Conservation (phyloP, 768 basidiomycete genomes). For the Hygrophorus pudorinus region DNA sequence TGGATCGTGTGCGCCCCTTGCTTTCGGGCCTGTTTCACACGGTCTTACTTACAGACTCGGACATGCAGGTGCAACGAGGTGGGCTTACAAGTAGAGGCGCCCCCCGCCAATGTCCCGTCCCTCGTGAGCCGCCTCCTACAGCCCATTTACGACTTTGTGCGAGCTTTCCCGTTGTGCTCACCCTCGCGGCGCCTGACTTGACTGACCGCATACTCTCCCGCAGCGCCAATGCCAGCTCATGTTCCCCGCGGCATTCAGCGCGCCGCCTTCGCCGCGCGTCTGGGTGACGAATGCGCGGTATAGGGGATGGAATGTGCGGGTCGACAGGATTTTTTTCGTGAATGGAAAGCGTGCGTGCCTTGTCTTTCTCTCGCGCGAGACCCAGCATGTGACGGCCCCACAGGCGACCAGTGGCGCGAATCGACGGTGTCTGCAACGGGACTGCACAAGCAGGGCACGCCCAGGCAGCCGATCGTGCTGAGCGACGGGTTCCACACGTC, state of each 20-base stretch:
- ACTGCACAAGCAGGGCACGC: too few species aligned
- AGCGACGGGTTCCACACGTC: too few species aligned
- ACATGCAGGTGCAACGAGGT: conserved; percentile 57
- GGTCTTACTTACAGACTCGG: neutral
- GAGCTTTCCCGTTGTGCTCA: neutral
- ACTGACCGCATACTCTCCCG: neutral
- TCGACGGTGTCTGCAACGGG: too few species aligned
- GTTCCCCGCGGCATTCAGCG: conserved; percentile 48
- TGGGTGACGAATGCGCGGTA: too few species aligned
- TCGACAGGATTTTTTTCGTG: conserved; percentile 46
- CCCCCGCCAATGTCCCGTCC: conserved; percentile 27
- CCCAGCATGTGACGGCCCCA: too few species aligned
- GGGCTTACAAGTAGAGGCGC: conserved; percentile 45
- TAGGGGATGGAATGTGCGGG: conserved; percentile 51
- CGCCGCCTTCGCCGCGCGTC: too few species aligned
- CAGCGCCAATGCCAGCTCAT: conserved; percentile 62
- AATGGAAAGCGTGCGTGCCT: too few species aligned
- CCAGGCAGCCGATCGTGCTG: too few species aligned
- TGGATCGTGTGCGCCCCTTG: conserved; percentile 49
- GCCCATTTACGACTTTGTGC: conserved; percentile 44
- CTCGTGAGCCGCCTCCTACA: conserved; percentile 47
- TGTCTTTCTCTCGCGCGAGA: too few species aligned
- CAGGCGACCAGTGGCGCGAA: too few species aligned
- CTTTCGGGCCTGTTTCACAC: too few species aligned
- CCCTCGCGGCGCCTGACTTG: neutral